Evolutionary conservation across 768 basidiomycete species (phyloP).

Genomic region (Pleurotus pulmonarius): DNA sequence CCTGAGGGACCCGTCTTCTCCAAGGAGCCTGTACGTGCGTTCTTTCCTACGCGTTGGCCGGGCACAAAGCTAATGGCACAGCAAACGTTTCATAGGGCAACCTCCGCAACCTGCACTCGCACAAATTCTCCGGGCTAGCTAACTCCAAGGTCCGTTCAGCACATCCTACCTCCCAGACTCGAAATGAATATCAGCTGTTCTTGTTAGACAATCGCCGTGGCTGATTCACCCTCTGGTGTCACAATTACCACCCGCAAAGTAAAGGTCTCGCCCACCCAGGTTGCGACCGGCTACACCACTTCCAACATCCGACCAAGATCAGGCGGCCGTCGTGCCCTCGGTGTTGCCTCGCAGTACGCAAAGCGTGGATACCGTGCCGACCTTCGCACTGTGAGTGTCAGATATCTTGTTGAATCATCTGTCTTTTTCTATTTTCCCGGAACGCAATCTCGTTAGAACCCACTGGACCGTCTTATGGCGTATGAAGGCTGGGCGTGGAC

Average conservation of each 20-base stretch:
- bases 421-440: slow-evolving; percentile 8
- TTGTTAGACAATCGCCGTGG: slow-evolving; percentile 61
- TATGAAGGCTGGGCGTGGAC: slow-evolving; percentile 92
- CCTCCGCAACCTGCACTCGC: slow-evolving; percentile 84
- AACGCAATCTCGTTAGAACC: slow-evolving; percentile 91
- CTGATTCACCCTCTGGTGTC: slow-evolving; percentile 51
- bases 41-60: neutral
- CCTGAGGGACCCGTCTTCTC: slow-evolving; percentile 77
- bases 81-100: slow-evolving; percentile 55
- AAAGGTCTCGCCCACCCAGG: slow-evolving; percentile 48
- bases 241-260: slow-evolving; percentile 64
- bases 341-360: slow-evolving; percentile 55
- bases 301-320: slow-evolving; percentile 63
- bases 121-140: slow-evolving; percentile 87
- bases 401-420: slow-evolving; percentile 4
- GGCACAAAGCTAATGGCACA: neutral
- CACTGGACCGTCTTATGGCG: slow-evolving; percentile 64
- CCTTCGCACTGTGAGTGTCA: slow-evolving; percentile 65
- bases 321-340: slow-evolving; percentile 66
- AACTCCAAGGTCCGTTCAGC: slow-evolving; percentile 64
- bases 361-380: slow-evolving; percentile 77
- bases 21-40: slow-evolving; percentile 60
- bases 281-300: slow-evolving; percentile 44
- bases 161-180: neutral
- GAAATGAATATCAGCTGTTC: neutral